Evolutionary conservation across 2,329 filamentous ascomycete species (phyloP).

Genomic region (Sporothrix variecibatus): DNA sequence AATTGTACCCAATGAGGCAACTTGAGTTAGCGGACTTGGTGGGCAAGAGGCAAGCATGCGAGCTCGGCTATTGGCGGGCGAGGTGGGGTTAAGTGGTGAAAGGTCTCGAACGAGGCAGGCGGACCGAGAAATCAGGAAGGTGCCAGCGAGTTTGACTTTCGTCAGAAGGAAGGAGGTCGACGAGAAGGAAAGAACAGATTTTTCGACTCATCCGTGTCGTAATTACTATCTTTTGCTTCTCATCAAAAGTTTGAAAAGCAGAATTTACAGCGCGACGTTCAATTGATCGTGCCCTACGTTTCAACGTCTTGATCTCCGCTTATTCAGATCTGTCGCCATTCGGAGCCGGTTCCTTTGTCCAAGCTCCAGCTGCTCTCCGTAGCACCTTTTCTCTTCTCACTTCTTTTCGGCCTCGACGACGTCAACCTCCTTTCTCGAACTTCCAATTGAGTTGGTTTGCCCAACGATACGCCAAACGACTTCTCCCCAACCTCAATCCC

Average conservation of each 20-base stretch:
- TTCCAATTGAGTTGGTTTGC: background rate
- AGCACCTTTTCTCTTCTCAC: background rate
- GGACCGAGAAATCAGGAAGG: constrained; percentile 14
- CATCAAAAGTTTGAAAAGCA: background rate
- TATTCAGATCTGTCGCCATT: background rate
- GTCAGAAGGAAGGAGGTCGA: background rate
- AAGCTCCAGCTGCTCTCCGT: background rate
- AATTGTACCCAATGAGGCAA: constrained; percentile 26
- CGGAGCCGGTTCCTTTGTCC: background rate
- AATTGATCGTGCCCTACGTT: background rate
- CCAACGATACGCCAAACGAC: background rate
- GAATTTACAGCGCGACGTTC: background rate
- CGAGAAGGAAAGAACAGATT: background rate
- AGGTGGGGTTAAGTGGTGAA: constrained; percentile 1
- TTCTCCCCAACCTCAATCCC: background rate
- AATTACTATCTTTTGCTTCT: background rate
- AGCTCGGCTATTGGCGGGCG: constrained; percentile 15
- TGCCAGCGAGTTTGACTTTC: constrained; percentile 14
- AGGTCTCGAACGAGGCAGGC: background rate
- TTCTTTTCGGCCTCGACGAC: background rate
- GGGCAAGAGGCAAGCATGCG: background rate
- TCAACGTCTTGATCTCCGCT: background rate
- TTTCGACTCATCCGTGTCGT: background rate
- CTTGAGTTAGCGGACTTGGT: background rate
- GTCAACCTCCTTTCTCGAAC: background rate